Evolutionary conservation across 2,329 filamentous ascomycete genomes (phyloP).

Genomic region (Colletotrichum costaricense): DNA sequence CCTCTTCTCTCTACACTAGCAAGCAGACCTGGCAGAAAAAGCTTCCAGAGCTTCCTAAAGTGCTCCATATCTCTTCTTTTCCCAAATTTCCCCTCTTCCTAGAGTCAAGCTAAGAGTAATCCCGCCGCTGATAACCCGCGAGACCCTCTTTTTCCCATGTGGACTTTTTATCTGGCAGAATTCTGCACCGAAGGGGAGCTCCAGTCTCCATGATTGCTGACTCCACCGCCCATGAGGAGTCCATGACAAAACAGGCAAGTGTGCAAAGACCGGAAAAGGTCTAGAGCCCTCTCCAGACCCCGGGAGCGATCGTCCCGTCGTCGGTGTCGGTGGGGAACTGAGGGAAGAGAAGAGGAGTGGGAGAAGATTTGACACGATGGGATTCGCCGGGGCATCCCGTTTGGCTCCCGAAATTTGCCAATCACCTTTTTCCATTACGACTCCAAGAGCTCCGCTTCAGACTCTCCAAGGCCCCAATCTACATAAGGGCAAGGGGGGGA

Average conservation of each 20-base stretch:
- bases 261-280: slow-evolving; percentile 1
- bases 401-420: slow-evolving; percentile 16
- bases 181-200: slow-evolving; percentile 6
- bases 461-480: not conserved
- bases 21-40: too few relatives aligned
- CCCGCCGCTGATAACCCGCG: slow-evolving; percentile 1
- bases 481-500: not conserved
- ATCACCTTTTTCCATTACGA: not conserved
- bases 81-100: too few relatives aligned
- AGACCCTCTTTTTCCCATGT: not conserved
- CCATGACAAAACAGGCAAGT: not conserved
- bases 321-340: not conserved
- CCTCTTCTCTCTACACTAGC: not conserved
- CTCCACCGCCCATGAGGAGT: not conserved
- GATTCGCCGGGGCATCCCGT: slow-evolving; percentile 26
- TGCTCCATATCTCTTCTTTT: not conserved
- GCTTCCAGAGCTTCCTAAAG: too few relatives aligned
- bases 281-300: slow-evolving; percentile 13
- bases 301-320: slow-evolving; percentile 33
- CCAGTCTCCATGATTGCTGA: not conserved
- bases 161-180: not conserved
- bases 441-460: not conserved
- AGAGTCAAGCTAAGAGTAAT: not conserved
- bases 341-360: not conserved
- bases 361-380: slow-evolving; percentile 24